Evolutionary conservation across 2,329 filamentous ascomycete species (phyloP).

Genomic region (Neonectria hederae): DNA sequence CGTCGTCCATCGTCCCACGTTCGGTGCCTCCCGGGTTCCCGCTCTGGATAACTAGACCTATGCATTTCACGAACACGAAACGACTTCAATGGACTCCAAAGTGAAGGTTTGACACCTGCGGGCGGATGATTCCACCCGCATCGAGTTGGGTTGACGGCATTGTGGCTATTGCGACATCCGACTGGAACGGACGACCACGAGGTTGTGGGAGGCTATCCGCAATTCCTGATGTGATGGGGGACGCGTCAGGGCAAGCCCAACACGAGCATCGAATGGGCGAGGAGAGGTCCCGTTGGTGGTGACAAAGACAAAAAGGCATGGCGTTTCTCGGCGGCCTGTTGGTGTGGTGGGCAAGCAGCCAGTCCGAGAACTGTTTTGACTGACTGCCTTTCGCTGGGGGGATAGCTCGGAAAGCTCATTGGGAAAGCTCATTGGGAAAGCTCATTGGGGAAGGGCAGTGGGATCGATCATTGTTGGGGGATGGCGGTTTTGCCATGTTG

Average conservation of each 20-base stretch:
- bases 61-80: constrained; percentile 6
- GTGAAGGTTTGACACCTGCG: constrained; percentile 7
- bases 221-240: constrained; percentile 17
- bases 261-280: too few relatives aligned
- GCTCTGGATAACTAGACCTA: not conserved
- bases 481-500: constrained; percentile 22
- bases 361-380: not conserved
- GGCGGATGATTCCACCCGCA: constrained; percentile 8
- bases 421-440: not conserved
- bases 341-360: not conserved
- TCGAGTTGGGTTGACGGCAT: constrained; percentile 4
- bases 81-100: not conserved
- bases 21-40: not conserved
- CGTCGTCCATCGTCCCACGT: not conserved
- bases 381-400: not conserved
- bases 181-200: constrained; percentile 9
- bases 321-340: not conserved
- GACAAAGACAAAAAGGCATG: not conserved
- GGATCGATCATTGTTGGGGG: constrained; percentile 15
- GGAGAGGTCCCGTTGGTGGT: not conserved
- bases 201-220: constrained; percentile 1
- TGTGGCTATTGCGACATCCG: constrained; percentile 5
- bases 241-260: constrained; percentile 13
- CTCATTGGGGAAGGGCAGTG: not conserved
- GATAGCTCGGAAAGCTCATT: not conserved